Evolutionary conservation across 148 eudicot species (phyloP), one percentile per base, ranked within the genome.

Genomic region (Cornus kousa): DNA sequence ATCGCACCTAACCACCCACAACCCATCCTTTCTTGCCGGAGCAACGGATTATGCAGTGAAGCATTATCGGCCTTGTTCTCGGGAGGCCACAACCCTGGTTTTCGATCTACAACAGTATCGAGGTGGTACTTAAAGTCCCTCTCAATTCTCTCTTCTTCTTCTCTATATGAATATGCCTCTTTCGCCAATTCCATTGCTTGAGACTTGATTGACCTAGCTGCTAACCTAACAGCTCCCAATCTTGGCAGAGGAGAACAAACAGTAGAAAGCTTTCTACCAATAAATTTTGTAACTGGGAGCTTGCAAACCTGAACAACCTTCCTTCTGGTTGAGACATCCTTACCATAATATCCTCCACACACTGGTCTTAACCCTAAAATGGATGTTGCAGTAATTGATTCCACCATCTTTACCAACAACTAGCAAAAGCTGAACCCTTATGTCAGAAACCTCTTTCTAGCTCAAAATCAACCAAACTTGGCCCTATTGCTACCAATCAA

Each of bases 1-100:
- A 96, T 93, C 22, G 91, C 99, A 74, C 97, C 98, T 72, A 96
- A 76, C 97, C 97, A 93, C 43, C 99, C 99, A 82, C 94, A 90
- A 13, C 99, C 98, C 97, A 95, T 83, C 83, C 98, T 87, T 68
- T 95, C 94, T 65, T 88, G 92, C 22, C 98, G 77, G 68, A 91
- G 93, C 88, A 95, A 90, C 19, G 98, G 98, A 64, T 96, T 93
- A 19, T 89, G 90, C 19, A 96, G 86, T 0, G 90, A 80, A 1
- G 97, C 87, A 43, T 87, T 90, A 89, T 96, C 98, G 5, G 95
- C 98, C 77, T 80, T 90, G 35, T 96, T 96, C 48, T 84, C 85
- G 0, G 97, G 97, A 8, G 97, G 97, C 99, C 98, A 92, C 14
- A 86, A 67, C 55, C 91, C 97, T 1, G 92, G 94, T 75, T 79